phyloP scores from a whole-genome alignment of 2,329 filamentous ascomycete species.

The Aureobasidium zeae region DNA sequence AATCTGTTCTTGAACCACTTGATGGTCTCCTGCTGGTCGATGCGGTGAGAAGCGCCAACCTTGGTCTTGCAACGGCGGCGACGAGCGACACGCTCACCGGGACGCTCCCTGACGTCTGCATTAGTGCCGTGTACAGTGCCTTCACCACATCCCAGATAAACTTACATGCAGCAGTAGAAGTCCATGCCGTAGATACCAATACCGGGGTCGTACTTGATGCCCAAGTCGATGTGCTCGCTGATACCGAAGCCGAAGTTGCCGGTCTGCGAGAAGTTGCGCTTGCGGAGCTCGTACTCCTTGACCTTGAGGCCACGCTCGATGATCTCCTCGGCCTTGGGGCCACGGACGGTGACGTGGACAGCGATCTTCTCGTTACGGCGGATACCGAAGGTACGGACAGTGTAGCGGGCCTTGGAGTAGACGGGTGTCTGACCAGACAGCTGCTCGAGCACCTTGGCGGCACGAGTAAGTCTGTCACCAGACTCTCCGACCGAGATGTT shows the following conservation, averaged over 20 bases:
- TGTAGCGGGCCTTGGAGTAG: slow-evolving; percentile 99
- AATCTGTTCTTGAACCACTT: slow-evolving; percentile 97
- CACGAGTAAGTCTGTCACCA: slow-evolving; percentile 99
- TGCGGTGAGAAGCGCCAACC: slow-evolving; percentile 82
- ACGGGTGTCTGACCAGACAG: slow-evolving; percentile 98
- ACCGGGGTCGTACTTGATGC: slow-evolving; percentile 98
- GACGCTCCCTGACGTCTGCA: slow-evolving; percentile 76
- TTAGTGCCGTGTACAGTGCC: too few relatives aligned
- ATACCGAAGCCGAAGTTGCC: slow-evolving; percentile 99
- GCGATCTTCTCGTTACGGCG: slow-evolving; percentile 99
- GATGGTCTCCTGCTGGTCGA: slow-evolving; percentile 90
- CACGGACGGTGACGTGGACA: slow-evolving; percentile 98
- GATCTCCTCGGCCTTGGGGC: slow-evolving; percentile 99
- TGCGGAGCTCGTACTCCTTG: slow-evolving; percentile 99
- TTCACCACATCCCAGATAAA: too few relatives aligned
- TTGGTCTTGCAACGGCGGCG: slow-evolving; percentile 80
- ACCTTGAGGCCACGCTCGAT: slow-evolving; percentile 99
- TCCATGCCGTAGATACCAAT: slow-evolving; percentile 99
- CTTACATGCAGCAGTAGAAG: slow-evolving; percentile 99
- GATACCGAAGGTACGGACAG: slow-evolving; percentile 99
- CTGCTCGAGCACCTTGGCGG: slow-evolving; percentile 99
- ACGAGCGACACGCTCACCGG: slow-evolving; percentile 94
- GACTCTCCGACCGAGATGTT: slow-evolving; percentile 99
- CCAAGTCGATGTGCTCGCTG: slow-evolving; percentile 99
- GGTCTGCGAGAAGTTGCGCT: slow-evolving; percentile 99